A percentile compares a stretch with the other conserved stretches of the same genome.
Conservation (phyloP, 768 basidiomycete genomes). For the Hirschioporus abietinus region DNA sequence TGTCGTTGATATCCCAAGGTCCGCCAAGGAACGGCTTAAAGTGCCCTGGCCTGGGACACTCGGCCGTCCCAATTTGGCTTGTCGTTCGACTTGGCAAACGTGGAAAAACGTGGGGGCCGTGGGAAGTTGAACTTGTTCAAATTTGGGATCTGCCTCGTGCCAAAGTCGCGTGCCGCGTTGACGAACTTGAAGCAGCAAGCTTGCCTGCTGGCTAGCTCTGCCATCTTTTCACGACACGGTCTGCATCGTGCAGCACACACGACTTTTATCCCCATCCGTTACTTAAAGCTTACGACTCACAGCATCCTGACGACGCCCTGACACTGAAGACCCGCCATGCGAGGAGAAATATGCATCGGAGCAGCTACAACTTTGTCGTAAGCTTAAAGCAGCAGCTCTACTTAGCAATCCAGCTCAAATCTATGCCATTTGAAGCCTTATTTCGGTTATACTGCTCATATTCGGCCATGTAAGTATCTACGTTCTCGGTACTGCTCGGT, state of each 20-base stretch:
- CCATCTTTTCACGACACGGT: neutral
- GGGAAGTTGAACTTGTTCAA: neutral
- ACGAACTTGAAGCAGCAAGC: neutral
- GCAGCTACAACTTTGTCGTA: conserved; percentile 70
- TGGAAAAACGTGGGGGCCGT: conserved; percentile 1
- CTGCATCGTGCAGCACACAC: neutral
- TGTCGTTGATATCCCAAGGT: neutral
- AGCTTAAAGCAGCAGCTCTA: conserved; percentile 28
- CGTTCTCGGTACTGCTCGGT: conserved; percentile 15
- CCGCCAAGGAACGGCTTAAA: neutral
- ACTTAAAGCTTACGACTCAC: neutral
- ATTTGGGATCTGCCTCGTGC: neutral
- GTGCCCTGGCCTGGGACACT: neutral
- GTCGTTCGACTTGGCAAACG: neutral
- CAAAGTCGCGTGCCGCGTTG: neutral
- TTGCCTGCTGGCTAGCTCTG: conserved; percentile 1
- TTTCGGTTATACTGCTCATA: conserved; percentile 56
- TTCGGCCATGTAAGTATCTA: conserved; percentile 66
- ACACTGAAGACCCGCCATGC: conserved; percentile 33
- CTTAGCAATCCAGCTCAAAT: conserved; percentile 20
- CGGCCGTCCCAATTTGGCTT: neutral
- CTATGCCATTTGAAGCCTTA: conserved; percentile 26
- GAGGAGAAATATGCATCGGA: conserved; percentile 73
- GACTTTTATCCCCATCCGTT: neutral
- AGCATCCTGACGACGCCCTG: neutral